Percentiles rank a stretch among this genome's conserved stretches.
Evolutionary conservation across 1,284 basidiomycete genomes (phyloP).

Genomic region (Ganoderma sp.): DNA sequence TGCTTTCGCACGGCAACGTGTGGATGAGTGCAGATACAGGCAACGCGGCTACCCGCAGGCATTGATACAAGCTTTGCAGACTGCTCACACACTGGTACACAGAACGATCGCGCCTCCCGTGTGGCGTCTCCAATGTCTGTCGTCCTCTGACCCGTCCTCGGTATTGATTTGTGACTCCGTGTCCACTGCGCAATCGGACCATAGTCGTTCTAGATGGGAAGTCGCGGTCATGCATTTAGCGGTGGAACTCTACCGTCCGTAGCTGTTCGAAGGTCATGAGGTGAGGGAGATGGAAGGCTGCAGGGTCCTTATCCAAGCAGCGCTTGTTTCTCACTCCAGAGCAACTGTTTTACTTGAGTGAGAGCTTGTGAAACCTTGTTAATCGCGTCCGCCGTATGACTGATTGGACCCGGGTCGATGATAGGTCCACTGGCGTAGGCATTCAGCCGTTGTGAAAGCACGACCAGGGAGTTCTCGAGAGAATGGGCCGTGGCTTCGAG

Average conservation of each 20-base stretch:
- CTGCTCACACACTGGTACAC: constrained; percentile 20
- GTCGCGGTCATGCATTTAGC: constrained; percentile 11
- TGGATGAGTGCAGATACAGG: constrained; percentile 21
- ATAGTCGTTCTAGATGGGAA: constrained; percentile 18
- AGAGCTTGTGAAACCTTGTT: constrained; percentile 68
- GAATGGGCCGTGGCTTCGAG: constrained; percentile 51
- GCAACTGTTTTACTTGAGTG: constrained; percentile 61
- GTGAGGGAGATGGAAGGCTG: constrained; percentile 20
- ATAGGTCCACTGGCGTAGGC: constrained; percentile 47
- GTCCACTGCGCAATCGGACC: constrained; percentile 30
- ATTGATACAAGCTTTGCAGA: constrained; percentile 23
- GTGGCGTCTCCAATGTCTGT: constrained; percentile 17
- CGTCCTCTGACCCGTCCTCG: constrained; percentile 22
- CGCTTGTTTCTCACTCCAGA: constrained; percentile 41
- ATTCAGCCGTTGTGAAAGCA: constrained; percentile 58
- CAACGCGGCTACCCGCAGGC: constrained; percentile 28
- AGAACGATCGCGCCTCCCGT: constrained; percentile 18
- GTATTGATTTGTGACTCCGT: constrained; percentile 17
- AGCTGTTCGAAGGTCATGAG: constrained; percentile 24
- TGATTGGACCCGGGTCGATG: constrained; percentile 58
- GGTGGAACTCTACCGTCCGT: constrained; percentile 20
- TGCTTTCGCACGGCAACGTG: constrained; percentile 20
- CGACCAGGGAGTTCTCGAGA: constrained; percentile 59
- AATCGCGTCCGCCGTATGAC: constrained; percentile 72
- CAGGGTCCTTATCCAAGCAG: constrained; percentile 26